phyloP scores from a whole-genome alignment of 306 rosid genomes.

The Ziziphus jujuba region DNA sequence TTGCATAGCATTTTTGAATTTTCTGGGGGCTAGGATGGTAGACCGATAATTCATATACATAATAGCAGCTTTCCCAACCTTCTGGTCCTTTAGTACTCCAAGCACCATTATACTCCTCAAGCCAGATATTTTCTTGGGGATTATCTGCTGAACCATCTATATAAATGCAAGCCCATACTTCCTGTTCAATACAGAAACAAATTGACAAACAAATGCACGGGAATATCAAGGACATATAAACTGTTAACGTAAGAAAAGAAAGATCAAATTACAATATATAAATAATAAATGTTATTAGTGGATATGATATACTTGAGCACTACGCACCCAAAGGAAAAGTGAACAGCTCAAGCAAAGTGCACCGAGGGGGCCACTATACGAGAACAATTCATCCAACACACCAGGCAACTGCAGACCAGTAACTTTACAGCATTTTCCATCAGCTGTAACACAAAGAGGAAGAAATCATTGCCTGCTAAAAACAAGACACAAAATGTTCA shows the following conservation, averaged over 20 bases:
- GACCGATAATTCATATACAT: constrained; percentile 78
- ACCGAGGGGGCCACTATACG: constrained; percentile 84
- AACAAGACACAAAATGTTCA: background rate
- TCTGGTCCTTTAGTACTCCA: constrained; percentile 82
- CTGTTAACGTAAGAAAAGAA: too few relatives aligned
- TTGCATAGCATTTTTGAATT: too few relatives aligned
- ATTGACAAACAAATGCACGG: too few relatives aligned
- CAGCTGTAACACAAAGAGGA: constrained; percentile 30
- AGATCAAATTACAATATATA: too few relatives aligned
- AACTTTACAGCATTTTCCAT: too few relatives aligned
- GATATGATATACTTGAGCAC: constrained; percentile 78
- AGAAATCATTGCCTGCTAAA: background rate
- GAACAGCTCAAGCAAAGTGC: constrained; percentile 67
- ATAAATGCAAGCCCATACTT: too few relatives aligned
- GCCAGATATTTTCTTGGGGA: constrained; percentile 64
- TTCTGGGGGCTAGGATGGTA: too few relatives aligned
- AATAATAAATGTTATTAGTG: too few relatives aligned
- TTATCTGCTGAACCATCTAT: too few relatives aligned
- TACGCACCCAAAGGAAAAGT: constrained; percentile 89
- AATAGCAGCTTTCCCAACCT: constrained; percentile 88
- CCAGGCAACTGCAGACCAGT: constrained; percentile 93
- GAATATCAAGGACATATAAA: too few relatives aligned
- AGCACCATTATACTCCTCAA: constrained; percentile 77
- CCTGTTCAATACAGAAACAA: too few relatives aligned
- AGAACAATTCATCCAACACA: constrained; percentile 82